Base-by-base conservation (phyloP, 129 eudicot species). In the Flaveria bidentis region DNA sequence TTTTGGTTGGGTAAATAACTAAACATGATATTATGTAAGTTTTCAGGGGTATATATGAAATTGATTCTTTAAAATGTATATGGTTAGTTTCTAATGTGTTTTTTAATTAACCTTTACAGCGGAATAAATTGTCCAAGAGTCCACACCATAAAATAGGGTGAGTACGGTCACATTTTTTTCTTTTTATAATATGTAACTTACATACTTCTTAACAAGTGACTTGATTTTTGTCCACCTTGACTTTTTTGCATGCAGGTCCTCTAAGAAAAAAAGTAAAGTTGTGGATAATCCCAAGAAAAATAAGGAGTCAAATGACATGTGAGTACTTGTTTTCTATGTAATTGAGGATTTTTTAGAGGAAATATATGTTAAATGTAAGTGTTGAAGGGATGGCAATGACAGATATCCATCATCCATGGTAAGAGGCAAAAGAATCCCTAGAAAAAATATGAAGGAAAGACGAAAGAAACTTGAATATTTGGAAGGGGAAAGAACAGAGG, bases 341-440 rank as follows among this genome's bases (percentile, higher is more conserved):
- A 36, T 36, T 63, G n/a, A 63, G 12, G 9, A 20, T 57, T 18
- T 22, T 12, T 25, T 75, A 16, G 17, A 14, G 33, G 30, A 80
- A 65, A 65, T 33, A 47, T 33, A 57, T 79, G 36, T 60, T 62
- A 55, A 66, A 39, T 64, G 60, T 69, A 12, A 42, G 46, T 67
- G 57, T 60, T 52, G 55, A 79, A 69, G 76, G 63, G 33, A 71
- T 79, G 58, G 44, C 88, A 90, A 61, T 81, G 55, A 50, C 92
- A 88, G 97, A 70, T 82, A 88, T 81, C 77, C 85, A 47, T 61
- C 86, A 25, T 76, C 90, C 41, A 84, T 72, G 79, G 84, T 69
- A 67, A 88, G 83, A 84, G 80, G 87, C 62, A 87, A 93, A 72
- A 81, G 91, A 79, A 83, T 92, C 49, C 96, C 89, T 41, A 79